A percentile compares a stretch with the other conserved stretches of the same genome.
Conservation (phyloP, 305 asterid species). For the Fraxinus paxiana region DNA sequence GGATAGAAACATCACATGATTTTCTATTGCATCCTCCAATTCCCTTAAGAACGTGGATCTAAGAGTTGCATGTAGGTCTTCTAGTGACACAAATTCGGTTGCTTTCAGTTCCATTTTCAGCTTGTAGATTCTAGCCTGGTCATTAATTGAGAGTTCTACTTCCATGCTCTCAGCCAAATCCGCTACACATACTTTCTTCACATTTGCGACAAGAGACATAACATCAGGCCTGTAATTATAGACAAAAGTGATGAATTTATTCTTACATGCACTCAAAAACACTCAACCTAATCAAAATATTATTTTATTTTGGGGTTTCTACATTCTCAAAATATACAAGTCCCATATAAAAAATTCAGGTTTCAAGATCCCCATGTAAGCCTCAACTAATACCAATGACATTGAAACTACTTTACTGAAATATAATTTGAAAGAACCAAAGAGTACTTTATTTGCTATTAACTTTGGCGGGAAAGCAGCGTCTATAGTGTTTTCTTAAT, state of each 20-base stretch:
- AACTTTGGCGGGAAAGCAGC: background rate
- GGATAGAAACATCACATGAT: conserved; percentile 49
- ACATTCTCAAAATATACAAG: background rate
- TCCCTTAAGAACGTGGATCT: conserved; percentile 42
- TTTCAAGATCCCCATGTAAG: background rate
- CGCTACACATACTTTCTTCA: conserved; percentile 69
- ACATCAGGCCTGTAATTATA: conserved; percentile 59
- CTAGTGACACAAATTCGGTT: conserved; percentile 54
- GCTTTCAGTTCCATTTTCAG: conserved; percentile 56
- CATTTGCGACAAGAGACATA: conserved; percentile 56
- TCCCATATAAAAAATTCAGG: background rate
- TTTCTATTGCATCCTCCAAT: conserved; percentile 74
- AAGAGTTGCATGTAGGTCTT: conserved; percentile 55
- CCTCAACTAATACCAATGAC: background rate
- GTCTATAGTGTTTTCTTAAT: background rate
- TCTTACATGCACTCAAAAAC: background rate
- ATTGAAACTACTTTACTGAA: background rate
- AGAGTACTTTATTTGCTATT: background rate
- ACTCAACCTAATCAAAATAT: background rate
- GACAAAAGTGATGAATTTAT: conserved; percentile 7
- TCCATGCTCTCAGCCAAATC: conserved; percentile 81
- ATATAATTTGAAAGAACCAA: background rate
- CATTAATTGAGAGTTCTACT: conserved; percentile 40
- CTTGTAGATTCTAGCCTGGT: conserved; percentile 46
- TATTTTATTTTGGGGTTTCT: background rate